Conservation (phyloP, 768 basidiomycete genomes). For the Leccinum subtestaceum region DNA sequence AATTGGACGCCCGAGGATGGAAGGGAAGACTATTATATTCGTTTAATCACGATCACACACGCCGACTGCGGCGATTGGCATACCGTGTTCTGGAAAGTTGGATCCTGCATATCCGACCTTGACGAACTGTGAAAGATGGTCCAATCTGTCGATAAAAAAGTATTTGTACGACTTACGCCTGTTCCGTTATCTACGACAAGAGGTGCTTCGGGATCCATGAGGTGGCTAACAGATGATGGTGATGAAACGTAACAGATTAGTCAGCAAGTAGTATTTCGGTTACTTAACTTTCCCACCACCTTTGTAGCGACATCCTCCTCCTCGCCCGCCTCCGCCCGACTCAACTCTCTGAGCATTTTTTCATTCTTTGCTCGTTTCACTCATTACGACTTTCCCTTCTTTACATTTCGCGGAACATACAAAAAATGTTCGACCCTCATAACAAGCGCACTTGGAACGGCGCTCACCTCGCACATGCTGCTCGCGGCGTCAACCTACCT, state of each 20-base stretch:
- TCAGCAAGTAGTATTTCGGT: constrained; percentile 1
- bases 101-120: constrained; percentile 90
- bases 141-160: background rate
- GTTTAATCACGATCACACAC: background rate
- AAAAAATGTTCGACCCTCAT: constrained; percentile 14
- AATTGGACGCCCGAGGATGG: constrained; percentile 95
- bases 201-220: constrained; percentile 41
- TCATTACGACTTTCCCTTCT: constrained; percentile 20
- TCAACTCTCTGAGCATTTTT: background rate
- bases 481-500: background rate
- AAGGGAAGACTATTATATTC: constrained; percentile 75
- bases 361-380: constrained; percentile 12
- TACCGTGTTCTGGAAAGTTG: constrained; percentile 94
- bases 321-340: background rate
- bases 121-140: constrained; percentile 64
- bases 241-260: constrained; percentile 1
- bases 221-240: background rate
- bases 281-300: background rate
- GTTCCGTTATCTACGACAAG: constrained; percentile 89
- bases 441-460: constrained; percentile 16
- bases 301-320: background rate
- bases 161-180: constrained; percentile 52
- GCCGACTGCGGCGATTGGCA: constrained; percentile 14
- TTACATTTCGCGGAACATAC: background rate
- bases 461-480: constrained; percentile 9